These are phyloP conservation scores for Aspergillus eucalypticola DNA, from an alignment of 2,329 filamentous ascomycete genomes.

Conservation along the genomic window DNA sequence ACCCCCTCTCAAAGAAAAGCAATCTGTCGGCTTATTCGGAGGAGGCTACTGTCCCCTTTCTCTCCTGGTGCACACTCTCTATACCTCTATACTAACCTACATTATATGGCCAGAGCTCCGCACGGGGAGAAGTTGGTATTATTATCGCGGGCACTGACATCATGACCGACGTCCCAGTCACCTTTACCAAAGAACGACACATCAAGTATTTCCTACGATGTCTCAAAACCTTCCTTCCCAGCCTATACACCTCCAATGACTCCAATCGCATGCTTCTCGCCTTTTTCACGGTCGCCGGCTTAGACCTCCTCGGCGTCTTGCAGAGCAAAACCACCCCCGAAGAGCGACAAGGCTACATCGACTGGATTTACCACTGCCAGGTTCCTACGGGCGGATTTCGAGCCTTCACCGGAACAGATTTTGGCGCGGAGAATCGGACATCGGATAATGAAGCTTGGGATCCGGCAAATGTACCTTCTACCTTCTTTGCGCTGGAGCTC, in stretches of 20 bases:
- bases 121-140: background rate
- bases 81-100: background rate
- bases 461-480: conserved; percentile 81
- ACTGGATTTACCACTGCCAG: conserved; percentile 86
- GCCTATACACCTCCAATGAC: conserved; percentile 83
- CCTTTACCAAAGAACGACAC: conserved; percentile 61
- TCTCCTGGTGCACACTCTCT: too few species aligned
- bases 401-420: conserved; percentile 71
- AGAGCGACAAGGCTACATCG: conserved; percentile 59
- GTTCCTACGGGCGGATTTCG: conserved; percentile 85
- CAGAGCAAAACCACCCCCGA: conserved; percentile 54
- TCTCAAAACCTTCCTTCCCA: conserved; percentile 75
- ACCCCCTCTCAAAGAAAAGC: background rate
- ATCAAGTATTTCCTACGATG: conserved; percentile 92
- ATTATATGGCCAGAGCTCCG: background rate
- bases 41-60: background rate
- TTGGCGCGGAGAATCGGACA: conserved; percentile 50
- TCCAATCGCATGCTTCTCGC: conserved; percentile 86
- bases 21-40: background rate
- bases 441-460: conserved; percentile 62
- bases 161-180: conserved; percentile 28
- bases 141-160: conserved; percentile 6
- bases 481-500: conserved; percentile 80
- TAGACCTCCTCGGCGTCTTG: conserved; percentile 74
- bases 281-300: conserved; percentile 83